A percentile compares a stretch with the other conserved stretches of the same genome.
phyloP scores from a whole-genome alignment of 1,284 basidiomycete genomes.

The Malassezia globosa region DNA sequence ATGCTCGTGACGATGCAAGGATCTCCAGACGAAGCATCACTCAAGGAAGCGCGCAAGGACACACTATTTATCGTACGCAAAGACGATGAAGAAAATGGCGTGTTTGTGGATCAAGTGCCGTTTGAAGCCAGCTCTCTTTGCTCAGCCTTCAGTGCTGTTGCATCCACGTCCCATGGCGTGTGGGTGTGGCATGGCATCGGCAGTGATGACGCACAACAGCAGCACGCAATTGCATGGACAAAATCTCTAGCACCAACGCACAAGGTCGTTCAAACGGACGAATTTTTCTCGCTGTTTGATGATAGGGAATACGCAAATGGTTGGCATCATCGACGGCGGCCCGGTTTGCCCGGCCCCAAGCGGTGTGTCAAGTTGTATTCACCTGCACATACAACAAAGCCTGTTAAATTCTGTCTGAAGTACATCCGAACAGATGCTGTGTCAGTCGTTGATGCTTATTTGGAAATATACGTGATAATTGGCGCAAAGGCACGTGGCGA shows the following conservation, averaged over 20 bases:
- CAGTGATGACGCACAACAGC: constrained; percentile 9
- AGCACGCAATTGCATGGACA: constrained; percentile 3
- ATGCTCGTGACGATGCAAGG: neutral
- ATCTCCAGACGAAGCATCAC: neutral
- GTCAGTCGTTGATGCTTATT: constrained; percentile 23
- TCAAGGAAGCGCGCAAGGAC: neutral
- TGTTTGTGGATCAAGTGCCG: constrained; percentile 7
- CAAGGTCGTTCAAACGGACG: neutral
- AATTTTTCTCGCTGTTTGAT: neutral
- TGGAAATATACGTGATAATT: constrained; percentile 32
- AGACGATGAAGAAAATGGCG: neutral
- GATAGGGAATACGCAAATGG: constrained; percentile 5
- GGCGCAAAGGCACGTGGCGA: constrained; percentile 27
- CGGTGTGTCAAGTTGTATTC: constrained; percentile 5
- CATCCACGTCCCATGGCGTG: neutral
- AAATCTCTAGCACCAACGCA: neutral
- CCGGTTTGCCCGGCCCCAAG: neutral
- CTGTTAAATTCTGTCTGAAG: constrained; percentile 10
- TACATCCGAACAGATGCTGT: constrained; percentile 19
- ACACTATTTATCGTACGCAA: constrained; percentile 7
- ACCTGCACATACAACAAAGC: neutral
- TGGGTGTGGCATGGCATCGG: constrained; percentile 15
- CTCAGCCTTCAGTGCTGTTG: constrained; percentile 13
- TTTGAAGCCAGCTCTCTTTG: neutral
- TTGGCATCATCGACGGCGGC: constrained; percentile 10